Conservation (phyloP, 2,329 filamentous ascomycete species). For the Alternaria novae-zelandiae region DNA sequence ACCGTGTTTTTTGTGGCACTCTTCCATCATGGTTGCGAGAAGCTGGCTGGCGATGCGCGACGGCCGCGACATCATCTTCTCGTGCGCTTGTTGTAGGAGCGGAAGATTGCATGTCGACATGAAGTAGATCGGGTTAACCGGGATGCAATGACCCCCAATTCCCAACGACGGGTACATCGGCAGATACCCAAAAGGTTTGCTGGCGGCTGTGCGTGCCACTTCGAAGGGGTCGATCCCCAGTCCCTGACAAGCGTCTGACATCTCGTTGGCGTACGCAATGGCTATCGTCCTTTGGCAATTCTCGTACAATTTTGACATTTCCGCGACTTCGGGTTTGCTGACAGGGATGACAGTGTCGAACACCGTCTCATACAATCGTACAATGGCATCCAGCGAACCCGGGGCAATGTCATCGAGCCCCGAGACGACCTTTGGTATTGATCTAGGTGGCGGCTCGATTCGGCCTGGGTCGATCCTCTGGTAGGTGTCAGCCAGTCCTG, state of each 20-base stretch:
- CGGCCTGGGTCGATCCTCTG: conserved; percentile 61
- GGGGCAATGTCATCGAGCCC: conserved; percentile 49
- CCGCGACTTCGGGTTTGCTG: conserved; percentile 61
- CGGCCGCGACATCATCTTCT: conserved; percentile 55
- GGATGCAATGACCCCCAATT: conserved; percentile 64
- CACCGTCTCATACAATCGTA: conserved; percentile 54
- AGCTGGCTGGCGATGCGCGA: conserved; percentile 33
- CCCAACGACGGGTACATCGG: conserved; percentile 57
- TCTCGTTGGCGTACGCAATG: conserved; percentile 64
- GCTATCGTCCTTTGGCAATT: conserved; percentile 64
- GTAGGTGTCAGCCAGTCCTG: background rate
- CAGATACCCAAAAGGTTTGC: conserved; percentile 54
- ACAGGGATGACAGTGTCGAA: conserved; percentile 59
- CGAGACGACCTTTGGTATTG: conserved; percentile 62
- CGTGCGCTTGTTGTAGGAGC: conserved; percentile 51
- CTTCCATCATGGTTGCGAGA: background rate
- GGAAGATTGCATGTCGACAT: conserved; percentile 58
- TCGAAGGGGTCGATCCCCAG: conserved; percentile 60
- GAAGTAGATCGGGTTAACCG: conserved; percentile 62
- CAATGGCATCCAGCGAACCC: conserved; percentile 53
- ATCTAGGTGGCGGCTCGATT: conserved; percentile 40
- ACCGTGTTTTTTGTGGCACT: background rate
- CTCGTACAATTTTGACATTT: conserved; percentile 66
- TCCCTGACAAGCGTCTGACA: conserved; percentile 59
- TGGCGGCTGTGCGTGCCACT: conserved; percentile 57